Conservation (phyloP, 148 eudicot genomes). For the Suaeda aralocaspica region DNA sequence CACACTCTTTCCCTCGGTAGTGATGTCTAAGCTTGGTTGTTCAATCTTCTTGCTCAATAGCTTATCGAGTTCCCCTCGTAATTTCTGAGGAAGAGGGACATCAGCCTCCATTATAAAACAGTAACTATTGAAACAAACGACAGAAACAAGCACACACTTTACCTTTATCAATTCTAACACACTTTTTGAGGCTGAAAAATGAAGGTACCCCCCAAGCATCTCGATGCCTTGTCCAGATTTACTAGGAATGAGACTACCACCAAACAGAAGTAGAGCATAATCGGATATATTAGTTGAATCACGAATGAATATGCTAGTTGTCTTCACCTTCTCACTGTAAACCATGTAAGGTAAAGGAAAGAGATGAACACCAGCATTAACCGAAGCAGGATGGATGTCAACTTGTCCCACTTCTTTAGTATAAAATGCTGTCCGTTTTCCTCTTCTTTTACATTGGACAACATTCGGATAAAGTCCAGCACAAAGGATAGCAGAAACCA, state of each 20-base stretch:
- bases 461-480: constrained; percentile 99
- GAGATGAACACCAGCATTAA: constrained; percentile 71
- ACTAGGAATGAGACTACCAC: constrained; percentile 88
- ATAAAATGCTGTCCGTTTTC: constrained; percentile 78
- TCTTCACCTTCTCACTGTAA: constrained; percentile 92
- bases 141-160: constrained; percentile 3
- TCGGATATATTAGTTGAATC: constrained; percentile 94
- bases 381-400: constrained; percentile 91
- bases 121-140: not conserved
- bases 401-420: constrained; percentile 97
- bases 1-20: constrained; percentile 76
- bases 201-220: constrained; percentile 97
- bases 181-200: constrained; percentile 86
- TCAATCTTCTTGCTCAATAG: constrained; percentile 81
- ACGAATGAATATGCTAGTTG: constrained; percentile 66
- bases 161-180: constrained; percentile 87
- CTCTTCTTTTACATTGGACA: constrained; percentile 94
- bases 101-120: not conserved
- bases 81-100: constrained; percentile 48
- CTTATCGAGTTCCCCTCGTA: constrained; percentile 89
- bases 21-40: constrained; percentile 74
- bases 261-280: constrained; percentile 91
- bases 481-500: constrained; percentile 94
- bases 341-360: constrained; percentile 96
- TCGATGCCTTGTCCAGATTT: constrained; percentile 89